Conservation (phyloP, 768 basidiomycete species). For the Kwoniella sp. region DNA sequence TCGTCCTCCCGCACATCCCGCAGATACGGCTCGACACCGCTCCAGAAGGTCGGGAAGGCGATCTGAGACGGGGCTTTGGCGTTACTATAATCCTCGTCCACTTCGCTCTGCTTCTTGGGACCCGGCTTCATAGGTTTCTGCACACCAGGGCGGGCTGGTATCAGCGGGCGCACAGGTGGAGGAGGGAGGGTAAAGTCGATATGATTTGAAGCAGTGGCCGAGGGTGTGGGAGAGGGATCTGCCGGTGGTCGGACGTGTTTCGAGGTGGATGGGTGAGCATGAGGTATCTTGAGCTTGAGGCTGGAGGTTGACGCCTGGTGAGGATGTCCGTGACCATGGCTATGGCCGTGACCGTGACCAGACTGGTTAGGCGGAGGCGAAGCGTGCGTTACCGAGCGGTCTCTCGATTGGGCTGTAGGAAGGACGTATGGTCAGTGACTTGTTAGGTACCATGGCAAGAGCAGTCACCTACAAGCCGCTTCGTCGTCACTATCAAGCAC, state of each 20-base stretch:
- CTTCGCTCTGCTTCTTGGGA: conserved; percentile 61
- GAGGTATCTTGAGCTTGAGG: conserved; percentile 39
- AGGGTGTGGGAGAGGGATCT: conserved; percentile 31
- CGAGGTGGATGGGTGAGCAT: conserved; percentile 1
- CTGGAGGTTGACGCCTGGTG: conserved; percentile 31
- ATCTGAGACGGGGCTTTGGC: conserved; percentile 63
- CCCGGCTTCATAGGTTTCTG: conserved; percentile 47
- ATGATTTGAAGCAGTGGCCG: conserved; percentile 14
- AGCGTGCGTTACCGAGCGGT: conserved; percentile 26
- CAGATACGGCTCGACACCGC: conserved; percentile 82
- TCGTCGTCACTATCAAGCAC: conserved; percentile 44
- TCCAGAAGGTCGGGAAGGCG: conserved; percentile 66
- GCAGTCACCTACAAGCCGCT: conserved; percentile 20
- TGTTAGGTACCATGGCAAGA: background rate
- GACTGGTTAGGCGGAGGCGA: conserved; percentile 25
- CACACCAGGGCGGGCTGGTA: conserved; percentile 43
- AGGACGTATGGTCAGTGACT: background rate
- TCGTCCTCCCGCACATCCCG: conserved; percentile 91
- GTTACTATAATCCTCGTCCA: conserved; percentile 84
- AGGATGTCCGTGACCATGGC: conserved; percentile 4
- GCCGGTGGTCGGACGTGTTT: conserved; percentile 10
- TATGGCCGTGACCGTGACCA: conserved; percentile 1
- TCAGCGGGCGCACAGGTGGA: conserved; percentile 26
- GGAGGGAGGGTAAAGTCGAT: conserved; percentile 44
- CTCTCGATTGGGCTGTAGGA: conserved; percentile 15